phyloP scores from a whole-genome alignment of 805 yeast genomes.

The Sugiyamaella americana region DNA sequence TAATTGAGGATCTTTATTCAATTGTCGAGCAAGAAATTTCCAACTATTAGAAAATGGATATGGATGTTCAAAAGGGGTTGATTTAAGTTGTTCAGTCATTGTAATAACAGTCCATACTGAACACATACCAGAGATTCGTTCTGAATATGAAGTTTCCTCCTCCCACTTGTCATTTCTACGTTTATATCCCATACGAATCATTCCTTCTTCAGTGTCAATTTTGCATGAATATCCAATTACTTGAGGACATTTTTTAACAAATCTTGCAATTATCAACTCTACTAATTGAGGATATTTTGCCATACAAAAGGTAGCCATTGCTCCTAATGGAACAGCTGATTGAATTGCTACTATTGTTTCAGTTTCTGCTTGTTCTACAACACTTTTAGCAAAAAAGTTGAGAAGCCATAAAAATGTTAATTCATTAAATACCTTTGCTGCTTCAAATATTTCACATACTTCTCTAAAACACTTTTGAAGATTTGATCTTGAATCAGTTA shows the following conservation, averaged over 20 bases:
- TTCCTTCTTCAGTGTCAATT: slow-evolving; percentile 76
- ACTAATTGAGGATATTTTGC: slow-evolving; percentile 45
- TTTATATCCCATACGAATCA: slow-evolving; percentile 84
- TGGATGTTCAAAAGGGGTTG: slow-evolving; percentile 38
- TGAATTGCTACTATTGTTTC: slow-evolving; percentile 78
- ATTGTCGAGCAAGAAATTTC: slow-evolving; percentile 64
- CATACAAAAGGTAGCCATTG: slow-evolving; percentile 51
- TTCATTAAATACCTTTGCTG: slow-evolving; percentile 39
- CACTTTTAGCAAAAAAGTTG: slow-evolving; percentile 77
- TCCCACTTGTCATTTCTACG: slow-evolving; percentile 41
- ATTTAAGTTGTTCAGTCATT: slow-evolving; percentile 33
- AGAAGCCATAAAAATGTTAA: slow-evolving; percentile 66
- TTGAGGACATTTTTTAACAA: slow-evolving; percentile 86
- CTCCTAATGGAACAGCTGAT: slow-evolving; percentile 74
- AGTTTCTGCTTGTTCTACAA: slow-evolving; percentile 87
- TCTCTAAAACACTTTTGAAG: slow-evolving; percentile 41
- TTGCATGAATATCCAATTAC: slow-evolving; percentile 75
- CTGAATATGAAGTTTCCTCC: slow-evolving; percentile 66
- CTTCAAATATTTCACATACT: slow-evolving; percentile 43
- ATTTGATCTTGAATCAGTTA: slow-evolving; percentile 66
- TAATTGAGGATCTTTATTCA: slow-evolving; percentile 46
- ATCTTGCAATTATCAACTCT: slow-evolving; percentile 63
- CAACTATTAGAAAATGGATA: slow-evolving; percentile 55
- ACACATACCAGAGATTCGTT: slow-evolving; percentile 79
- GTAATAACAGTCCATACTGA: slow-evolving; percentile 75